phyloP scores from a whole-genome alignment of 192 early-diverging fungal genomes.

The Kickxella alabastrina region DNA sequence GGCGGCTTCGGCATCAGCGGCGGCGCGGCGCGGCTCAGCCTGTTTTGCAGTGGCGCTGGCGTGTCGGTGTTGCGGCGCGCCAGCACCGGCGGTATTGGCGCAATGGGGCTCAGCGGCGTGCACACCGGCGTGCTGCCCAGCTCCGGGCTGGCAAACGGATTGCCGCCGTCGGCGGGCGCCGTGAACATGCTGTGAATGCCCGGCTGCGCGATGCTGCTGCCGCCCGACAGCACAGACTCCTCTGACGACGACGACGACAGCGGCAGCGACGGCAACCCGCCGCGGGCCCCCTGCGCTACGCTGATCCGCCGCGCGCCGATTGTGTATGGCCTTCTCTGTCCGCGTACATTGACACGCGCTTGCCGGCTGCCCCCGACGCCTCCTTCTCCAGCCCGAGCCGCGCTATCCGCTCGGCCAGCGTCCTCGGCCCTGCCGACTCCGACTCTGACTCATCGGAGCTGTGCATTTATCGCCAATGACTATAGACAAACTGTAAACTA shows the following conservation, averaged over 20 bases:
- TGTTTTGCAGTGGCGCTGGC: constrained; percentile 2
- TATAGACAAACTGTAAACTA: too few species aligned
- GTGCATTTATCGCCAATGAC: constrained; percentile 13
- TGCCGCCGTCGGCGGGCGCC: constrained; percentile 2
- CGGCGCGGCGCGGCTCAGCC: constrained; percentile 6
- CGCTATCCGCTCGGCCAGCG: constrained; percentile 50
- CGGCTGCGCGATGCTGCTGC: constrained; percentile 22
- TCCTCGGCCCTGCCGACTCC: constrained; percentile 36
- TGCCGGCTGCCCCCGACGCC: background rate
- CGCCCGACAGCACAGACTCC: background rate
- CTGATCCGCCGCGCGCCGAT: too few species aligned
- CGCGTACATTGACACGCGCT: too few species aligned
- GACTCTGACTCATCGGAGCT: constrained; percentile 29
- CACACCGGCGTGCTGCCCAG: background rate
- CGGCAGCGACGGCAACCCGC: too few species aligned
- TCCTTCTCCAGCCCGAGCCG: constrained; percentile 32
- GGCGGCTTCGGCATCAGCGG: constrained; percentile 37
- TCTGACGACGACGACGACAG: constrained; percentile 1
- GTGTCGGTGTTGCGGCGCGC: constrained; percentile 14
- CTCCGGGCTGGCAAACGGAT: constrained; percentile 50
- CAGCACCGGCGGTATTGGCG: constrained; percentile 11
- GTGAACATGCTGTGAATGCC: constrained; percentile 31
- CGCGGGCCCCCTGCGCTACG: background rate
- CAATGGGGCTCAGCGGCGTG: constrained; percentile 5
- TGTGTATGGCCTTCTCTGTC: too few species aligned